Evolutionary conservation across 768 basidiomycete species (phyloP).

Genomic region (Leccinum rimulosum): DNA sequence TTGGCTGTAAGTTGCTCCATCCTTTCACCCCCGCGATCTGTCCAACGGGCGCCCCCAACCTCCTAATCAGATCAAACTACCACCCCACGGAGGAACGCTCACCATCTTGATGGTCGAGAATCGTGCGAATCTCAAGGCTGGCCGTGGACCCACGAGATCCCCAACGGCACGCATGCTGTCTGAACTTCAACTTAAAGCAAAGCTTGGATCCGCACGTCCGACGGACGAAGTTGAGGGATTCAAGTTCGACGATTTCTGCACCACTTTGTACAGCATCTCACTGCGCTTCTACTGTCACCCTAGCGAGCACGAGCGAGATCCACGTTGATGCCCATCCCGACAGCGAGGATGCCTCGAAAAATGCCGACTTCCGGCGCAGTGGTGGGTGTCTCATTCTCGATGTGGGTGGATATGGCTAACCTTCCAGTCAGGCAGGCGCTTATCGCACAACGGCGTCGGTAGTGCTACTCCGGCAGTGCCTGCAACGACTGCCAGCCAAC

Average conservation of each 20-base stretch:
- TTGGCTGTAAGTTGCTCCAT: conserved; percentile 66
- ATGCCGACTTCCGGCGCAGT: conserved; percentile 10
- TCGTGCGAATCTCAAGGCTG: conserved; percentile 36
- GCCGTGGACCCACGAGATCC: conserved; percentile 49
- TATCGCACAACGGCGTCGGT: conserved; percentile 41
- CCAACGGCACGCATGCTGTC: conserved; percentile 54
- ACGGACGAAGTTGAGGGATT: conserved; percentile 78
- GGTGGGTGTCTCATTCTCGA: conserved; percentile 7
- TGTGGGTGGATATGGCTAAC: conserved; percentile 18
- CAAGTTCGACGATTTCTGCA: conserved; percentile 44
- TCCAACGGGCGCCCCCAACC: conserved; percentile 28
- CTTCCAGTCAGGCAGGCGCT: conserved; percentile 46
- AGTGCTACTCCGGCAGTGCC: background rate
- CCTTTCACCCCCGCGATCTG: background rate
- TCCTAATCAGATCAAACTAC: conserved; percentile 41
- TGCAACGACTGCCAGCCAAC: conserved; percentile 10
- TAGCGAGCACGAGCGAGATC: conserved; percentile 21
- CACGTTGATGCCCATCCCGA: conserved; percentile 10
- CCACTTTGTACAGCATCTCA: conserved; percentile 43
- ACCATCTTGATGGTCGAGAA: conserved; percentile 70
- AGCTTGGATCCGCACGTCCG: conserved; percentile 50
- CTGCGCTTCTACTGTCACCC: conserved; percentile 33
- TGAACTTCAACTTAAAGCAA: conserved; percentile 61
- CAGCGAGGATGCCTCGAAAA: conserved; percentile 9
- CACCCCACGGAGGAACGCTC: conserved; percentile 67